Evolutionary conservation across 305 asterid genomes (phyloP).

Genomic region (Solanum hybrid): DNA sequence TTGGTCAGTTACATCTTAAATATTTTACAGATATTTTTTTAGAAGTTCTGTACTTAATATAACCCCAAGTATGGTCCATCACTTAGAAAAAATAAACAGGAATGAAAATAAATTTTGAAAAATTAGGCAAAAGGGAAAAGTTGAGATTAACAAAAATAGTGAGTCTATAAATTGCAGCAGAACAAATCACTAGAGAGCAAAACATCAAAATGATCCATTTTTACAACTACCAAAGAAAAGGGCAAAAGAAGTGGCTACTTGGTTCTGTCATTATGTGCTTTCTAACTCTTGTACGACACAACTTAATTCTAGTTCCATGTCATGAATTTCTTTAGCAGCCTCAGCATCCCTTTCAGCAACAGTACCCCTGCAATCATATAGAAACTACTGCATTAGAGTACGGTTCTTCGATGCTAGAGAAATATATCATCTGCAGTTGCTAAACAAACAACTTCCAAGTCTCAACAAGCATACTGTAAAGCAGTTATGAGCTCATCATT

Average conservation of each 20-base stretch:
- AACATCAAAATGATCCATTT: not conserved
- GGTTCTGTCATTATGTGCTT: not conserved
- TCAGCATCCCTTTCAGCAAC: conserved; percentile 24
- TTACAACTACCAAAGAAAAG: not conserved
- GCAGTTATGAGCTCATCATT: conserved; percentile 59
- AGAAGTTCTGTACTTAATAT: no score
- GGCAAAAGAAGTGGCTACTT: not conserved
- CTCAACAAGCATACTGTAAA: conserved; percentile 44
- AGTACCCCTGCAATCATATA: conserved; percentile 55
- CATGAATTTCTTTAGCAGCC: conserved; percentile 56
- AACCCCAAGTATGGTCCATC: not conserved
- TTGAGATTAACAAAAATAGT: not conserved
- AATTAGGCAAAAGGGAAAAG: not conserved
- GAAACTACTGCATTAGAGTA: not conserved
- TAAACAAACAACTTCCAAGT: not conserved
- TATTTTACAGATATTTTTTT: not conserved
- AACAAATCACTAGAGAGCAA: not conserved
- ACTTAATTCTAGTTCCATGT: conserved; percentile 14
- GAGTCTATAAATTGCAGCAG: not conserved
- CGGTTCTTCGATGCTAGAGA: not conserved
- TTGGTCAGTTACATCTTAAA: not conserved
- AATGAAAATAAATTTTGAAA: not conserved
- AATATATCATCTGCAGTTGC: not conserved
- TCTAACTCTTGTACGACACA: conserved; percentile 1
- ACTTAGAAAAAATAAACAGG: not conserved